These are phyloP conservation scores for Chenopodium formosanum DNA, from an alignment of 148 eudicot species.

Conservation along the genomic window DNA sequence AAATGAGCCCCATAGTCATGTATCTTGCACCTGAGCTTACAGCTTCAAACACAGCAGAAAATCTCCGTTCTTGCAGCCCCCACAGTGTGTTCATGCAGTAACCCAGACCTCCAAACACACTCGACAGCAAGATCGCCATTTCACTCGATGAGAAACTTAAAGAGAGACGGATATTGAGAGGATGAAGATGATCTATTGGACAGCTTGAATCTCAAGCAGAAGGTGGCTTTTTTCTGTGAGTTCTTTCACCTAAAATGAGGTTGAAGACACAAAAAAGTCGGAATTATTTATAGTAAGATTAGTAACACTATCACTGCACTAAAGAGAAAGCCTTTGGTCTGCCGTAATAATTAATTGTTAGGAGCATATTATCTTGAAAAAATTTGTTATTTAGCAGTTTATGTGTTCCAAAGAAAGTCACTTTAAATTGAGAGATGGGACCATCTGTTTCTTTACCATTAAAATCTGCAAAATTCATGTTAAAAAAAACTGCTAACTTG, in stretches of 20 bases:
- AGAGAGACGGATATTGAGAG: not conserved
- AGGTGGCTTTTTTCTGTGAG: not conserved
- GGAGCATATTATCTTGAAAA: not conserved
- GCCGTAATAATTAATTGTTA: not conserved
- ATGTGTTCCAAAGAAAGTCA: not conserved
- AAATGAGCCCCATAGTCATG: conserved; percentile 36
- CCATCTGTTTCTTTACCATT: not conserved
- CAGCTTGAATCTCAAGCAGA: not conserved
- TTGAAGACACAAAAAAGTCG: not conserved
- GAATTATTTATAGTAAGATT: too few relatives aligned
- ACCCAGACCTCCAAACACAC: conserved; percentile 24
- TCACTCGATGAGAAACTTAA: not conserved
- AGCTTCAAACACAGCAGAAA: conserved; percentile 32
- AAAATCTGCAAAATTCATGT: not conserved
- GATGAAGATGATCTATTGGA: not conserved
- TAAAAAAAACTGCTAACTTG: not conserved
- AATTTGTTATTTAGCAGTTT: not conserved
- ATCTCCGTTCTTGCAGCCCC: conserved; percentile 38
- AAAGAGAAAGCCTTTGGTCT: not conserved
- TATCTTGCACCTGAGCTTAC: conserved; percentile 37
- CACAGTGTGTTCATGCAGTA: conserved; percentile 29
- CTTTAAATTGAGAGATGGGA: not conserved
- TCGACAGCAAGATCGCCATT: conserved; percentile 38
- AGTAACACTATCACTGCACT: not conserved
- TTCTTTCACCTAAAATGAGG: not conserved